phyloP scores from a whole-genome alignment of 2,329 filamentous ascomycete genomes.

The Botrytis cinerea region DNA sequence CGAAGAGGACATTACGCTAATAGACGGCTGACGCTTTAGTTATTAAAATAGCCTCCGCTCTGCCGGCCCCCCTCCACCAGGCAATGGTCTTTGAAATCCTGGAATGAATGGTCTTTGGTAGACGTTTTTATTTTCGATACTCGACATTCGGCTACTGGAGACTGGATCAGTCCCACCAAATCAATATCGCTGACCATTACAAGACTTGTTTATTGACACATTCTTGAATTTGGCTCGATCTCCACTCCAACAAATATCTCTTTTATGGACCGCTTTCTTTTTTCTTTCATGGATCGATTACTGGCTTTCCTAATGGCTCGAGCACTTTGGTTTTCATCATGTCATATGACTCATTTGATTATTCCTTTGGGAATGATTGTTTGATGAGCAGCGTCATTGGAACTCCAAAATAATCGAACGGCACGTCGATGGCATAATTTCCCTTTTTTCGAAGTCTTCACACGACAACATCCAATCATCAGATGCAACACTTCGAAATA shows the following conservation, averaged over 20 bases:
- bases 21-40: constrained; percentile 80
- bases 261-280: constrained; percentile 41
- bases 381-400: constrained; percentile 28
- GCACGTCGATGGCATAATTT: constrained; percentile 42
- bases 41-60: constrained; percentile 68
- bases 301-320: constrained; percentile 42
- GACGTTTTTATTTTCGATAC: not conserved
- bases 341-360: constrained; percentile 32
- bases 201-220: constrained; percentile 35
- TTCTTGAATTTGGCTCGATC: constrained; percentile 18
- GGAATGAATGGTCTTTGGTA: not conserved
- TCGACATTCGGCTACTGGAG: constrained; percentile 15
- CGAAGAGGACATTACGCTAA: constrained; percentile 70
- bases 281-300: constrained; percentile 36
- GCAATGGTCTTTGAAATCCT: constrained; percentile 36
- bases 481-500: constrained; percentile 27
- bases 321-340: constrained; percentile 39
- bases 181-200: constrained; percentile 30
- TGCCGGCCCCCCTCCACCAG: constrained; percentile 70
- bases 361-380: not conserved
- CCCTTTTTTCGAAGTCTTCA: constrained; percentile 32
- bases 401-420: constrained; percentile 41
- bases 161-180: not conserved
- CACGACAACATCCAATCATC: constrained; percentile 32
- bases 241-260: constrained; percentile 28